Evolutionary conservation across 1,284 basidiomycete genomes (phyloP), one percentile per base, ranked within the genome.

Genomic region (Heterobasidion occidentale): DNA sequence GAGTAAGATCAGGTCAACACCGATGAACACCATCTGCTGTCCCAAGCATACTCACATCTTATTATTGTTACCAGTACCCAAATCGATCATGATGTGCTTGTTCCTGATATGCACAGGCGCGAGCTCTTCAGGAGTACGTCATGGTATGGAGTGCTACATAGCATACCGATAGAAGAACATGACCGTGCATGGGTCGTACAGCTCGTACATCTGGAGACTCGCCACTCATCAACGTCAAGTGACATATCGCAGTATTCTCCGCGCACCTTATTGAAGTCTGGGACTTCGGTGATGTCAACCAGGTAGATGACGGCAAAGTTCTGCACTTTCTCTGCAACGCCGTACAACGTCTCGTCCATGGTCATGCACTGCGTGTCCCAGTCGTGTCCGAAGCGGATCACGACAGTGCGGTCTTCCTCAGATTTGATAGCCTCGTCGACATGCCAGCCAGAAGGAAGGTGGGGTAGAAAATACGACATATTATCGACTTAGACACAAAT

Each of bases 11-110:
- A 9, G 42, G 50, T 61, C 49, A 59, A 51, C 52, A 52, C 15
- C 59, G 46, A 49, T 27, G 53, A 48, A 8, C n/a, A 4, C 42
- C n/a, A 17, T 11, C 11, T 42, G 35, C 14, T 9, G 1, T 19
- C 53, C 35, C 14, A 1, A n/a, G 44, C 33, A 8, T 19, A 79
- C 90, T 61, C 60, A 93, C 92, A 98, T 97, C 76, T 99, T 99
- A 76, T 99, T 99, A 74, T 99, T 99, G 75, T 99, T 98, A 77
- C 97, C 96, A 52, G 96, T 99, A 14, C 96, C 95, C 63, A 98
- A 76, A 83, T 98, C 96, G 68, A 99, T 98, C 96, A 99, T 98
- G 74, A 99, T 99, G 68, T 99, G 96, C 71, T 99, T 97, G 75
- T 98, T 98, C 46, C 94, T 94, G 66, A 17, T 51, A 54, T 62